phyloP scores from a whole-genome alignment of 495 filamentous ascomycete species.

The Xylaria bambusicola region DNA sequence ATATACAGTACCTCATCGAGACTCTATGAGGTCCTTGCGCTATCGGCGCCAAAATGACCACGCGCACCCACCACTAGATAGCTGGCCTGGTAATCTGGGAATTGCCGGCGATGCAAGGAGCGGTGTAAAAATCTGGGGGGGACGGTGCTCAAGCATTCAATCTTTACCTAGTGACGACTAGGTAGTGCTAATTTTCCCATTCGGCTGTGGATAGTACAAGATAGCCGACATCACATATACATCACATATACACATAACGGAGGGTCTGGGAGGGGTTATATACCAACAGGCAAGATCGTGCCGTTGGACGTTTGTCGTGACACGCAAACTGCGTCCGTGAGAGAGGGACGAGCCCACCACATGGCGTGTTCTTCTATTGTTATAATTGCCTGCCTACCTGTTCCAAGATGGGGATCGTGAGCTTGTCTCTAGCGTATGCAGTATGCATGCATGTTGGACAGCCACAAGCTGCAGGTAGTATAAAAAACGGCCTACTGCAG shows the following conservation, averaged over 20 bases:
- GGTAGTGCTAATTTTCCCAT: too few relatives aligned
- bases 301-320: too few relatives aligned
- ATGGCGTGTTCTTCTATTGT: too few relatives aligned
- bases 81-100: not conserved
- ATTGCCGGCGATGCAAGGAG: not conserved
- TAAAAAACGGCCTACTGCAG: not conserved
- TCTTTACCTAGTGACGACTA: too few relatives aligned
- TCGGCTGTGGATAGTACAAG: too few relatives aligned
- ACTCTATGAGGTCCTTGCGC: slow-evolving; percentile 3
- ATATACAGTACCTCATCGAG: not conserved
- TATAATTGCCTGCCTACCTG: not conserved
- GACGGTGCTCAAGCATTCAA: not conserved
- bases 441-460: slow-evolving; percentile 1
- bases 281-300: too few relatives aligned
- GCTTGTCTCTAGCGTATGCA: not conserved
- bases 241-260: too few relatives aligned
- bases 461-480: slow-evolving; percentile 5
- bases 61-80: not conserved
- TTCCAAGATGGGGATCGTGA: not conserved
- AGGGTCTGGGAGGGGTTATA: too few relatives aligned
- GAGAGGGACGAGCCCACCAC: too few relatives aligned
- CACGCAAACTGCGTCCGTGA: too few relatives aligned
- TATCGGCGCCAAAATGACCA: slow-evolving; percentile 7
- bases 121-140: not conserved
- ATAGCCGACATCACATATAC: too few relatives aligned